Evolutionary conservation across 2,329 filamentous ascomycete genomes (phyloP), one percentile per base, ranked within the genome.

Genomic region (Pseudogymnoascus sp.): DNA sequence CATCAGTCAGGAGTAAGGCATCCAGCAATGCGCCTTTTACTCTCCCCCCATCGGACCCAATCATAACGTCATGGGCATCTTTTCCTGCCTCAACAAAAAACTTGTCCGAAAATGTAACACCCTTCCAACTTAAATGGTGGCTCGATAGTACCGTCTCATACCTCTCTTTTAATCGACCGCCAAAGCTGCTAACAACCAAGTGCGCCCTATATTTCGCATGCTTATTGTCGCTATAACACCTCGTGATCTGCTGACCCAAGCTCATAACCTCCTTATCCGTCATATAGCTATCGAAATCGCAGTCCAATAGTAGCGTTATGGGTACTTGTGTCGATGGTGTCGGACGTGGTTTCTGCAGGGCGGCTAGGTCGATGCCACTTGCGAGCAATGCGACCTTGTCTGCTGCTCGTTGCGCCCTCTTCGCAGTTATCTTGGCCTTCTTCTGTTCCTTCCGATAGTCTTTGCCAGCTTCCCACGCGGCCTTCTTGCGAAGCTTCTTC

Each of bases 251-350:
- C 63, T 86, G 84, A 1, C 85, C 84, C 11, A 99, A 81, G 4
- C 91, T 96, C 62, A 92, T 86, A 30, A 90, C 80, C 76, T 99
- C 94, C 68, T 89, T 88, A 38, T 93, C 89, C 60, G 81, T 82
- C 94, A 99, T 99, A 71, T 92, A 83, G 42, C 89, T 80, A 73
- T 99, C 92, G 73, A 95, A 99, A 67, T 90, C 86, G 76, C 93
- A 97, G 77, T 99, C 94, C 66, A 99, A 78, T 64, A 99, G 80
- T 67, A 99, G 78, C 0, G 90, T 84, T 22, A 97, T 78, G 1
- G 92, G 92, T 0, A 95, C 82, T 62, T 85, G 83, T 58, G 80
- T 77, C 45, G 75, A 69, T 58, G 69, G 67, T 33, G 35, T 58
- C 30, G 60, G 19, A 35, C 63, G 35, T 58, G 63, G 8, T 60